Evolutionary conservation across 306 rosid genomes (phyloP), one percentile per base, ranked within the genome.

Genomic region (Gynostemma pentaphyllum): DNA sequence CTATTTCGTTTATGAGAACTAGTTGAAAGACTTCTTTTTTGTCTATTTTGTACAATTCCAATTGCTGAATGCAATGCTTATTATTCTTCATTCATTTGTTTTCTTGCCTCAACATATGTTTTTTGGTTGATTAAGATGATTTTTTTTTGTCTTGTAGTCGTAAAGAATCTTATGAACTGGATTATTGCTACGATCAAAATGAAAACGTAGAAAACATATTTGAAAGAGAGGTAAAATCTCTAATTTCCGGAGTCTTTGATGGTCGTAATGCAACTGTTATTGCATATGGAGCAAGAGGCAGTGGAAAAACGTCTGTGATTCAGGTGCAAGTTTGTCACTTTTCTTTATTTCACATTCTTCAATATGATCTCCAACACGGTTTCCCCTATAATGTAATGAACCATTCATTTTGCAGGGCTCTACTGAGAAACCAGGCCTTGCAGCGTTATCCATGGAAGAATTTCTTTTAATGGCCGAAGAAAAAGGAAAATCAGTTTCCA

Each of bases 221-320:
- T 65, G 57, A 74, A 37, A 79, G 80, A 71, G 98, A 92, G 60
- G 83, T 92, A 53, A 82, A 72, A 70, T 77, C 85, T 70, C 80
- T 88, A 16, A 74, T 92, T 65, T 67, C 74, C 2, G 84, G 83
- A 13, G 82, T 79, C 67, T 81, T 86, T 47, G 90, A 78, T 45
- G 98, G 96, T 45, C 71, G 51, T 54, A 86, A 81, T 59, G 80
- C 95, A 50, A 84, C 98, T 61, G 68, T 88, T 67, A 62, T 92
- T 50, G 84, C 90, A 29, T 75, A 67, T 78, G 98, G 98, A 70
- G 96, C 96, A 55, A 92, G 79, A 77, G 84, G 82, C 64, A 86
- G 87, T 62, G 98, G 96, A 52, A 92, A 92, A 78, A 82, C 98
- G 53, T 69, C 70, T 23, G 4, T 78, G 23, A 78, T 88, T 74